Conservation (phyloP, 2,329 filamentous ascomycete species). For the Aspergillus clavatus region DNA sequence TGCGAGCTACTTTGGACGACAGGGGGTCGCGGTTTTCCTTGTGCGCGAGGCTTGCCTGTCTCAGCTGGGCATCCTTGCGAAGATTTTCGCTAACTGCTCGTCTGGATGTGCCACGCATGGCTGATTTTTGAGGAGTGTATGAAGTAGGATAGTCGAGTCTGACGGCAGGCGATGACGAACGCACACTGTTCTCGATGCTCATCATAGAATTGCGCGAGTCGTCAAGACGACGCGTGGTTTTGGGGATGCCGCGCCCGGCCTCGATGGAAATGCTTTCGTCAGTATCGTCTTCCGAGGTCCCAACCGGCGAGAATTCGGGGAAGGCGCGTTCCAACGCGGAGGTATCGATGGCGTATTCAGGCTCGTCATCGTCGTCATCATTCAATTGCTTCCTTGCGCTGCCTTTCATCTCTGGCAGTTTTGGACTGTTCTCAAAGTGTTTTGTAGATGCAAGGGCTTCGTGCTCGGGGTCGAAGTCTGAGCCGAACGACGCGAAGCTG, state of each 20-base stretch:
- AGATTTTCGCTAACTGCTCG: constrained; percentile 34
- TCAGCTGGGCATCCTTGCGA: constrained; percentile 39
- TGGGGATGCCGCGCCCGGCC: constrained; percentile 49
- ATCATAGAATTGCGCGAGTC: constrained; percentile 50
- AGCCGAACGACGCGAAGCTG: constrained; percentile 28
- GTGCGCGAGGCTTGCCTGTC: constrained; percentile 37
- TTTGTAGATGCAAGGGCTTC: constrained; percentile 39
- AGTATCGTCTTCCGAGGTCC: constrained; percentile 39
- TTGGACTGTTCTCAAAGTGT: constrained; percentile 28
- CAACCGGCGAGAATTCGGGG: constrained; percentile 45
- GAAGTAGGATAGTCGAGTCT: constrained; percentile 34
- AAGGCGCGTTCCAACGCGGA: constrained; percentile 45
- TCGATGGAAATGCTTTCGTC: constrained; percentile 53
- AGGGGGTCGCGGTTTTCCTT: constrained; percentile 40
- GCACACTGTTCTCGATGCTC: constrained; percentile 44
- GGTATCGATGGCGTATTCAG: constrained; percentile 43
- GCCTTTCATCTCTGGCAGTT: constrained; percentile 22
- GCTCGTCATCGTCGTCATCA: constrained; percentile 28
- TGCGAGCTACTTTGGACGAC: constrained; percentile 32
- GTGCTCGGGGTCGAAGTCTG: constrained; percentile 41
- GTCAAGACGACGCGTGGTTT: constrained; percentile 34
- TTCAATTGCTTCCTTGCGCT: constrained; percentile 11
- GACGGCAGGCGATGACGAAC: constrained; percentile 39
- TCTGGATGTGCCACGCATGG: constrained; percentile 25
- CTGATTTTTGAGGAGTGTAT: constrained; percentile 33